Conservation (phyloP, 257 asterid genomes). For the Solanum corneliomulleri region DNA sequence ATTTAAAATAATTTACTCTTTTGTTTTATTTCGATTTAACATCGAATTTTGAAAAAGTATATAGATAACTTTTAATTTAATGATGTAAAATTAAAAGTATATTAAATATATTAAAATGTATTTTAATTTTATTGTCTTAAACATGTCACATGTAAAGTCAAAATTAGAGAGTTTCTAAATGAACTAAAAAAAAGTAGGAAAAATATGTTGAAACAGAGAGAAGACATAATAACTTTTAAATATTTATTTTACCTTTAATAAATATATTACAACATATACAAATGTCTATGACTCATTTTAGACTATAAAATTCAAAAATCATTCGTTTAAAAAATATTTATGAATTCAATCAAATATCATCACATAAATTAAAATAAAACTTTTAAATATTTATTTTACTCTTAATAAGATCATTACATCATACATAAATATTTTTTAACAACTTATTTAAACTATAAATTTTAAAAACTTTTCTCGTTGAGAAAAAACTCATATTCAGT, state of each 20-base stretch:
- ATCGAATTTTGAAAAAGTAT: not conserved
- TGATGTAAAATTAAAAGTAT: not conserved
- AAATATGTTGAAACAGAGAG: not conserved
- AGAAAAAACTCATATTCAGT: no score
- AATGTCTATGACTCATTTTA: not conserved
- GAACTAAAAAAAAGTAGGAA: not conserved
- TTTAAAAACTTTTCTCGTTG: rapidly evolving
- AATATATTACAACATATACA: not conserved
- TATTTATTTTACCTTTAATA: not conserved
- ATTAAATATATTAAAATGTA: not conserved
- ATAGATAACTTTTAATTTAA: not conserved
- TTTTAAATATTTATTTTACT: no score
- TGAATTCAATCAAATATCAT: not conserved
- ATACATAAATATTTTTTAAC: no score
- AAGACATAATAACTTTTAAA: not conserved
- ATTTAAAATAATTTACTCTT: not conserved
- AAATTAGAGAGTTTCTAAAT: not conserved
- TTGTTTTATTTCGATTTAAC: no score
- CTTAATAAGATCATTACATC: no score
- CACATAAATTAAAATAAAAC: not conserved
- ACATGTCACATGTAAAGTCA: not conserved
- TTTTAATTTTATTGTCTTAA: not conserved
- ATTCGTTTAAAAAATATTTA: not conserved
- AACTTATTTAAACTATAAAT: no score
- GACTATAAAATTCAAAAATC: not conserved